Conservation (phyloP, 2,329 filamentous ascomycete genomes). For the Pleomassaria siparia region DNA sequence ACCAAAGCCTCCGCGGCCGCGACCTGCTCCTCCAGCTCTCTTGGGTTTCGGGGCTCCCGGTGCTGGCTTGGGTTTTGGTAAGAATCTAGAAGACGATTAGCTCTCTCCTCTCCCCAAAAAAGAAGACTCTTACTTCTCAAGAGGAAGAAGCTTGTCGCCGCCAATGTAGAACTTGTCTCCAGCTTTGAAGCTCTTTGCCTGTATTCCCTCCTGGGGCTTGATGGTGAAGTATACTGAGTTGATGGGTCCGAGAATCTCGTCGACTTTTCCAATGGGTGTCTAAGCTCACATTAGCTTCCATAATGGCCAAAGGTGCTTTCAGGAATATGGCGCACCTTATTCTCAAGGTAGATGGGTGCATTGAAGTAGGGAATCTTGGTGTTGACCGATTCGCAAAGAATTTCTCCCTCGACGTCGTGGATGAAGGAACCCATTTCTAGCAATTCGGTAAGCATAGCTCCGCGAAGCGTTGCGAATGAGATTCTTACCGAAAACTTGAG, state of each 20-base stretch:
- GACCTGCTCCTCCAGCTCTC: slow-evolving; percentile 35
- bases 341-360: slow-evolving; percentile 97
- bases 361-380: slow-evolving; percentile 98
- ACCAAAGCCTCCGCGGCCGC: slow-evolving; percentile 56
- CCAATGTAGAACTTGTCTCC: slow-evolving; percentile 98
- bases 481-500: slow-evolving; percentile 45
- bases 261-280: slow-evolving; percentile 92
- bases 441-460: slow-evolving; percentile 18
- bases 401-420: slow-evolving; percentile 95
- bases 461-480: neutral
- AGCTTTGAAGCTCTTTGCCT: slow-evolving; percentile 89
- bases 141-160: slow-evolving; percentile 87
- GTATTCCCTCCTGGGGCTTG: slow-evolving; percentile 95
- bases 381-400: slow-evolving; percentile 95
- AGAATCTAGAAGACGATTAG: neutral
- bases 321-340: slow-evolving; percentile 66
- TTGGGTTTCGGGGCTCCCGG: slow-evolving; percentile 32
- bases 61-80: slow-evolving; percentile 61
- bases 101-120: slow-evolving; percentile 22
- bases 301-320: neutral
- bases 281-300: slow-evolving; percentile 38
- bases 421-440: slow-evolving; percentile 92
- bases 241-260: slow-evolving; percentile 95
- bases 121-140: slow-evolving; percentile 68
- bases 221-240: slow-evolving; percentile 99